phyloP scores from a whole-genome alignment of 345 rosid genomes.

The Geranium rotundifolium region DNA sequence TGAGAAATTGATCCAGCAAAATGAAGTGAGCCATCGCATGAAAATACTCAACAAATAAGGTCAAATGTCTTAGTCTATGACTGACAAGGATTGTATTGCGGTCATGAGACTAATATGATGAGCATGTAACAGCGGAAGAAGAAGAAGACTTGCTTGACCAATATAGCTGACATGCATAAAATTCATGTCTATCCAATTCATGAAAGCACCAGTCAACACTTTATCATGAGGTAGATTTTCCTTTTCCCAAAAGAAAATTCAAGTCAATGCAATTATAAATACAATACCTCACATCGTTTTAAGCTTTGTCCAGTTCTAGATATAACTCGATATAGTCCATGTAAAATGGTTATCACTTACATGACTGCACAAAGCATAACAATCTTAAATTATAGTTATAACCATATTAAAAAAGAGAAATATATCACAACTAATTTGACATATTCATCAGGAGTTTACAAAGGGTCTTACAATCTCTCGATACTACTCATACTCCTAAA shows the following conservation, averaged over 20 bases:
- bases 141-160: not conserved
- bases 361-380: not conserved
- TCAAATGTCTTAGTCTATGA: too few relatives aligned
- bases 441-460: not conserved
- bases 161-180: too few relatives aligned
- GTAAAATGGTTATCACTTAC: constrained; percentile 9
- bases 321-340: constrained; percentile 6
- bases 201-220: not conserved
- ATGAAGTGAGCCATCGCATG: too few relatives aligned
- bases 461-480: constrained; percentile 4
- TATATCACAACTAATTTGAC: too few relatives aligned
- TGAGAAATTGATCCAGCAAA: not conserved
- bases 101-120: too few relatives aligned
- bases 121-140: not conserved
- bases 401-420: too few relatives aligned
- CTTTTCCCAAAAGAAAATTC: too few relatives aligned
- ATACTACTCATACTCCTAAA: constrained; percentile 16
- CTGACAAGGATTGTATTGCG: too few relatives aligned
- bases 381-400: too few relatives aligned
- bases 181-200: not conserved
- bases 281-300: not conserved
- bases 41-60: not conserved
- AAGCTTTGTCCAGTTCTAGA: constrained; percentile 6
- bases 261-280: too few relatives aligned
- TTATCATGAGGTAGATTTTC: too few relatives aligned